Evolutionary conservation across 805 yeast species (phyloP).

Genomic region (Myxozyma sirexii): DNA sequence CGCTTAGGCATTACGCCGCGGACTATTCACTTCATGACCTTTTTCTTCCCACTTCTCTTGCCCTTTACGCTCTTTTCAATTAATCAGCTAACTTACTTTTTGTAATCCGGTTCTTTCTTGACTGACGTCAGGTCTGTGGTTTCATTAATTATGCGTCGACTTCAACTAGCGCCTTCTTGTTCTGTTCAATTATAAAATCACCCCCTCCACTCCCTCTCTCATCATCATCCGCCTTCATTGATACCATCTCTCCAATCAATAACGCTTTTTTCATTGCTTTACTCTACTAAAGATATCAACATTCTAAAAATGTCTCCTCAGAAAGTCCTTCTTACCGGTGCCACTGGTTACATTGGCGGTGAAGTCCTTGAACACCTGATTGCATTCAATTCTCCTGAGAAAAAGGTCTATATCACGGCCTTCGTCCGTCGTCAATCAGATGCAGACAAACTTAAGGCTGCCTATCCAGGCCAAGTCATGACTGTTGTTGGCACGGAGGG

Average conservation of each 20-base stretch:
- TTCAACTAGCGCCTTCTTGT: too few relatives aligned
- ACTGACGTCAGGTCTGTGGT: too few relatives aligned
- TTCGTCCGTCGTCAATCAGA: conserved; percentile 15
- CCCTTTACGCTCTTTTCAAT: too few relatives aligned
- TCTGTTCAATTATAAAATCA: too few relatives aligned
- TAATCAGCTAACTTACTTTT: too few relatives aligned
- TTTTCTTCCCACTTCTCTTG: too few relatives aligned
- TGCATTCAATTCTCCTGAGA: conserved; percentile 1
- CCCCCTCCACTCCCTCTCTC: neutral
- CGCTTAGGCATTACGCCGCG: too few relatives aligned
- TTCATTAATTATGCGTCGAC: too few relatives aligned
- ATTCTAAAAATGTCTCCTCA: neutral
- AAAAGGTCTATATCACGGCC: conserved; percentile 7
- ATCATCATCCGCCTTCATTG: neutral
- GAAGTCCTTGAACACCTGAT: conserved; percentile 12
- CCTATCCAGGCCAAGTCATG: conserved; percentile 25
- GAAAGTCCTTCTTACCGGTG: conserved; percentile 16
- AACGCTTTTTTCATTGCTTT: neutral
- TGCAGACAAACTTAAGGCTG: conserved; percentile 18
- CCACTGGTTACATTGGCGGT: conserved; percentile 27
- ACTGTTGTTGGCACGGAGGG: conserved; percentile 37
- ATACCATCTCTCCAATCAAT: neutral
- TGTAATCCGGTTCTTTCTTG: too few relatives aligned
- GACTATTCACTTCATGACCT: too few relatives aligned
- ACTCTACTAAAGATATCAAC: neutral